Percentiles rank a stretch among this genome's conserved stretches.
Evolutionary conservation across 345 rosid species (phyloP).

Genomic region (Chamaenerion angustifolium): DNA sequence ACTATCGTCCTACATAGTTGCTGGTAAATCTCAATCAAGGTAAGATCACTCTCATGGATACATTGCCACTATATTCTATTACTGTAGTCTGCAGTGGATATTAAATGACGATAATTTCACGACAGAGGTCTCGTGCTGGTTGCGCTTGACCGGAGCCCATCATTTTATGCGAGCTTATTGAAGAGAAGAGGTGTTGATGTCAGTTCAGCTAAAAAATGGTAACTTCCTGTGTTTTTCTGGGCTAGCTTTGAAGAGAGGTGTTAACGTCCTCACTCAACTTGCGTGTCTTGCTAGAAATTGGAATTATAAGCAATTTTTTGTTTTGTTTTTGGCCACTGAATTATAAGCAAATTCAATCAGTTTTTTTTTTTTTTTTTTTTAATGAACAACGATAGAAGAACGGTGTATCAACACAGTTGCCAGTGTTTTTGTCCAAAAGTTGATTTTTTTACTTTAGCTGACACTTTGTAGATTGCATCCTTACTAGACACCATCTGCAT

Average conservation of each 20-base stretch:
- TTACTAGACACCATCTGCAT: no score
- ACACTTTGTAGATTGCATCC: no score
- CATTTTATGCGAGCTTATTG: conserved; percentile 42
- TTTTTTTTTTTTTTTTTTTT: no score
- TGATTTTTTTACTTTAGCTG: no score
- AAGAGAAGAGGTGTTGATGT: conserved; percentile 37
- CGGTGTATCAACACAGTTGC: no score
- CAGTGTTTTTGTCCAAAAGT: no score
- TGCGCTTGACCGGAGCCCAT: conserved; percentile 51
- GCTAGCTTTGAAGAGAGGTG: neutral
- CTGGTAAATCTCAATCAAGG: conserved; percentile 75
- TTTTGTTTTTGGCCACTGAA: no score
- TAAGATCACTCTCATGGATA: conserved; percentile 4
- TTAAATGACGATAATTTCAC: neutral
- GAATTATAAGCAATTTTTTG: no score
- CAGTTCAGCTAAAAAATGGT: conserved; percentile 48
- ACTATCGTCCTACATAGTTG: conserved; percentile 41
- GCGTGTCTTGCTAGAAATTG: neutral
- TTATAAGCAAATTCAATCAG: no score
- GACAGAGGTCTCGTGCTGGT: conserved; percentile 59
- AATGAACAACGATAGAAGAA: no score
- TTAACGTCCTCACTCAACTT: no score
- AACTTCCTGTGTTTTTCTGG: neutral
- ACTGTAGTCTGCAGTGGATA: neutral
- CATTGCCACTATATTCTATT: neutral